Base-by-base conservation (phyloP, 352 stramenopile genomes). In the Pythium oligandrum region DNA sequence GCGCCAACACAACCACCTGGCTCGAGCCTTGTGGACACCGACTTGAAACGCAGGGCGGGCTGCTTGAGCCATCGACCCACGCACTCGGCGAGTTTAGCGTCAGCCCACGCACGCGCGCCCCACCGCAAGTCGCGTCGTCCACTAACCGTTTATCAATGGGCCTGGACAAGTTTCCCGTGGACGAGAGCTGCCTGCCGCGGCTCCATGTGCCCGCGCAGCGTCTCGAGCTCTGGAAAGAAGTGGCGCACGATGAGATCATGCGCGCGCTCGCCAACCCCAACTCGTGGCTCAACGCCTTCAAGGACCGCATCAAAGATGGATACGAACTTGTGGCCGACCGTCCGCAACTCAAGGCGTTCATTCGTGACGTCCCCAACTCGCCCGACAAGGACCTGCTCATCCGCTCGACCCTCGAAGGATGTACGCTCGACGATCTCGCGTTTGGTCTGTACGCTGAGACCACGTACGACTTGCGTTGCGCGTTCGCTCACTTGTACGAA, bases 231-330 rank as follows among this genome's bases (percentile, higher is more conserved):
- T 78, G 69, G 69, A 58, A 57, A 26, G 38, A 64, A 12, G 59
- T 66, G 11, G 68, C 63, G 8, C 63, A 64, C 35, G 48, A 68
- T 12, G 69, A 78, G 44, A 58, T 78, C 51, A 42, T 51, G 11
- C 61, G 54, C 54, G 66, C 66, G 38, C 47, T 78, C 4, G 37
- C 48, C n/a, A 61, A 70, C 49, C 59, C 36, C 33, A 51, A 72
- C 42, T 78, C 69, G 63, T 78, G 69, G 69, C 73, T 67, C 63
- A 71, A 73, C 53, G 54, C 44, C 3, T 66, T 70, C 49, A 54
- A 71, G 43, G 63, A 75, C 45, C 53, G 61, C 44, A 64, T 66
- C 17, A 51, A 50, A 30, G 59, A 68, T 39, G 50, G 53, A 34
- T 75, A 57, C 59, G 59, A 70, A 44, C 60, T 66, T 45, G 52